These are phyloP conservation scores for Jacaranda mimosifolia DNA, from an alignment of 257 asterid genomes.

Conservation along the genomic window DNA sequence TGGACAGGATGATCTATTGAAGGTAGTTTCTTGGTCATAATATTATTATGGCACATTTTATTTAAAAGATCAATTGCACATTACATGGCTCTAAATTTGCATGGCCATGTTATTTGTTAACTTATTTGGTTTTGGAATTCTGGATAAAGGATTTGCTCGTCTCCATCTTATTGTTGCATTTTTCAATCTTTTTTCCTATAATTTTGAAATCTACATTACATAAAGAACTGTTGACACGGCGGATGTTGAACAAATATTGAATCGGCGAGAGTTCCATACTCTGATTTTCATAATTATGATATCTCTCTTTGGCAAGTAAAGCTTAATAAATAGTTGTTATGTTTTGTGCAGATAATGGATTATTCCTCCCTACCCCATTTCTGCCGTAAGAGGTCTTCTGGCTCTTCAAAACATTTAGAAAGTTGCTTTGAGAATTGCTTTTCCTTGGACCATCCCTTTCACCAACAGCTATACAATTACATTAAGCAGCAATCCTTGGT, in stretches of 20 bases:
- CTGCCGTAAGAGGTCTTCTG: conserved; percentile 65
- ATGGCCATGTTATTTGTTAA: too few species aligned
- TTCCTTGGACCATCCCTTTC: conserved; percentile 77
- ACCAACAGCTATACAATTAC: conserved; percentile 69
- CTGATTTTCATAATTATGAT: background rate
- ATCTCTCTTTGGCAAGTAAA: conserved; percentile 1
- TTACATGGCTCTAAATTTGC: background rate
- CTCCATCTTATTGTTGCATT: too few species aligned
- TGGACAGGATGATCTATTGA: conserved; percentile 66
- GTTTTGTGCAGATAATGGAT: conserved; percentile 77
- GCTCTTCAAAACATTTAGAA: conserved; percentile 53
- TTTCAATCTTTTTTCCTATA: background rate
- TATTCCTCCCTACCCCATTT: conserved; percentile 83
- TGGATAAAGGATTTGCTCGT: too few species aligned
- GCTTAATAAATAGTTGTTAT: background rate
- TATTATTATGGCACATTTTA: background rate
- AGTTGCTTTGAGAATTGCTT: conserved; percentile 51
- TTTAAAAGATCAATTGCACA: background rate
- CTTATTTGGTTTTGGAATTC: too few species aligned
- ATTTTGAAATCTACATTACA: conserved; percentile 4
- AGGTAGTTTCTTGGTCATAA: conserved; percentile 51
- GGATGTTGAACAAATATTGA: background rate
- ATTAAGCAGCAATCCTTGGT: conserved; percentile 55
- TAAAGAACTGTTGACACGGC: background rate
- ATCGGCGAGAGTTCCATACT: background rate